phyloP scores from a whole-genome alignment of 1,139 yeast genomes.

The Saccharomyces hybrid region DNA sequence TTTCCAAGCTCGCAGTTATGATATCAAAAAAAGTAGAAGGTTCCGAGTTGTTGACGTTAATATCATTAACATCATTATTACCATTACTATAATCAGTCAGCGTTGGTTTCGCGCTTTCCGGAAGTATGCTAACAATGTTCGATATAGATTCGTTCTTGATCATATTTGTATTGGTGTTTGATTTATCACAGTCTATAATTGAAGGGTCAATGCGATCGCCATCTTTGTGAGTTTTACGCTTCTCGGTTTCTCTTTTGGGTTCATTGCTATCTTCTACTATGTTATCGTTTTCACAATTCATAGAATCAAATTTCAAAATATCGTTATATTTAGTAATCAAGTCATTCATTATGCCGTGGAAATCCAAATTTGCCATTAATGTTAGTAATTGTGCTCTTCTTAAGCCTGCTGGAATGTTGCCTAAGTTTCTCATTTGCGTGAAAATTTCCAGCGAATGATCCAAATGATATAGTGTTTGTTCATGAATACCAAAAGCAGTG shows the following conservation, averaged over 20 bases:
- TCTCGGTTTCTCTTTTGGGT: neutral
- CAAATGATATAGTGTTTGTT: slow-evolving; percentile 62
- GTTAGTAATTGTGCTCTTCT: slow-evolving; percentile 66
- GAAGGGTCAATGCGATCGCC: neutral
- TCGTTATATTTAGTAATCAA: slow-evolving; percentile 54
- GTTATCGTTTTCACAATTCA: neutral
- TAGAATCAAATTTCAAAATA: slow-evolving; percentile 29
- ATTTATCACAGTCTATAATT: neutral
- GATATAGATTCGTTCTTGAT: neutral
- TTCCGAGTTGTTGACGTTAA: slow-evolving; percentile 3
- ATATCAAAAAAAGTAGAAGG: slow-evolving; percentile 10
- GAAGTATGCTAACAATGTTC: neutral
- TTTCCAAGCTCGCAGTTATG: slow-evolving; percentile 17
- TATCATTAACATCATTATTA: neutral
- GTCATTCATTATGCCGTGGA: slow-evolving; percentile 56
- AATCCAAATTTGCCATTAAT: slow-evolving; percentile 57
- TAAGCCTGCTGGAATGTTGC: slow-evolving; percentile 71
- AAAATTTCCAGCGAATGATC: slow-evolving; percentile 68
- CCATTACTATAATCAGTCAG: slow-evolving; percentile 1
- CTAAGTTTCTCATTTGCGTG: slow-evolving; percentile 66
- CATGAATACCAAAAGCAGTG: slow-evolving; percentile 78
- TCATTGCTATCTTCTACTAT: neutral
- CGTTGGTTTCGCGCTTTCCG: neutral
- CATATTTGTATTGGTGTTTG: neutral
- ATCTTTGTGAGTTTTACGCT: neutral